A percentile compares a stretch with the other conserved stretches of the same genome.
phyloP scores from a whole-genome alignment of 257 asterid genomes.

The Thymus quinquecostatus region DNA sequence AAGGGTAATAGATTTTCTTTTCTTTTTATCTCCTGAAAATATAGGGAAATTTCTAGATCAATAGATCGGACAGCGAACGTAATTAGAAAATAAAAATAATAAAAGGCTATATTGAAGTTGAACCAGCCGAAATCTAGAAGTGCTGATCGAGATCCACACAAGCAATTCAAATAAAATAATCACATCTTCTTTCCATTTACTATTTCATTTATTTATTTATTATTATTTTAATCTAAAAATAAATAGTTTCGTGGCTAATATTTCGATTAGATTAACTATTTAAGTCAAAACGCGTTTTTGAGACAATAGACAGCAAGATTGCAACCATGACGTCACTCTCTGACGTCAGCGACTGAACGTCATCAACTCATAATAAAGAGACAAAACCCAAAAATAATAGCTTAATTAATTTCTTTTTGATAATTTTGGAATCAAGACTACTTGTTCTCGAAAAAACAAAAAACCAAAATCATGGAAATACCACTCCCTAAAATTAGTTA shows the following conservation, averaged over 20 bases:
- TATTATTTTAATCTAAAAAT: neutral
- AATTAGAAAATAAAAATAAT: too few species aligned
- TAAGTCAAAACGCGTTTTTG: slow-evolving; percentile 33
- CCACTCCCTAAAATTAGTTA: too few species aligned
- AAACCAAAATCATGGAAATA: too few species aligned
- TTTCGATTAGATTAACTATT: neutral
- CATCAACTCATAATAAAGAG: neutral
- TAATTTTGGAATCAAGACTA: neutral
- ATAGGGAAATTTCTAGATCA: too few species aligned
- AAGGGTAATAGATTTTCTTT: too few species aligned
- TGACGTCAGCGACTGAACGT: slow-evolving; percentile 6
- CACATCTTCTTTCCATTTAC: neutral
- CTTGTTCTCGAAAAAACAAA: neutral
- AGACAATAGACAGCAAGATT: neutral
- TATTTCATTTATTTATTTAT: neutral
- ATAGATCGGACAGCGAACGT: too few species aligned
- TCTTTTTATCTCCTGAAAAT: too few species aligned
- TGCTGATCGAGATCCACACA: slow-evolving; percentile 35
- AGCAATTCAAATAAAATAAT: slow-evolving; percentile 17
- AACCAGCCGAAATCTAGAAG: slow-evolving; percentile 34
- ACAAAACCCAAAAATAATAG: neutral
- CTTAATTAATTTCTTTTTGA: neutral
- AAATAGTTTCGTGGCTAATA: slow-evolving; percentile 8
- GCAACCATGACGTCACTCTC: neutral
- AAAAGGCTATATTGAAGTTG: neutral